phyloP scores from a whole-genome alignment of 371 early-diverging fungal species.

The Apophysomyces sp. region DNA sequence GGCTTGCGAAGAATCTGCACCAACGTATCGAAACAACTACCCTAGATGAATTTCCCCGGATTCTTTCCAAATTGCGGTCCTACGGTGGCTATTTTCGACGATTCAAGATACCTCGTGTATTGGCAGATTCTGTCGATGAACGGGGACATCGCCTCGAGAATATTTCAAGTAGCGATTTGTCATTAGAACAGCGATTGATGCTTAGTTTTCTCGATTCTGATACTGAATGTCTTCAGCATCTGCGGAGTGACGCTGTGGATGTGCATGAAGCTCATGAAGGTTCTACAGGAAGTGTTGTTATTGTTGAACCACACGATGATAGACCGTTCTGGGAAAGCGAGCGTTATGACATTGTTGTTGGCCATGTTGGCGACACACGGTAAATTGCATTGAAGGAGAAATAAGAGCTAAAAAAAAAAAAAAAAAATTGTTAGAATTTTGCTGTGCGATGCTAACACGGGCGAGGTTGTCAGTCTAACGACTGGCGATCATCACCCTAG shows the following conservation, averaged over 20 bases:
- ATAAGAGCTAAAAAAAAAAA: neutral
- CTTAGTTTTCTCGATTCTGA: constrained; percentile 58
- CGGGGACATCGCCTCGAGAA: constrained; percentile 11
- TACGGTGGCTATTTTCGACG: constrained; percentile 49
- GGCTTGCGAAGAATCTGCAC: constrained; percentile 45
- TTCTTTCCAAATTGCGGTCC: constrained; percentile 24
- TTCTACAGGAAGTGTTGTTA: constrained; percentile 61
- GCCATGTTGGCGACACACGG: constrained; percentile 67
- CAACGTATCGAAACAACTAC: constrained; percentile 37
- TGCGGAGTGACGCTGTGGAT: constrained; percentile 13
- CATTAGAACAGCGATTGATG: constrained; percentile 58
- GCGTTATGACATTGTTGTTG: constrained; percentile 52
- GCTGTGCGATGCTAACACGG: constrained; percentile 55
- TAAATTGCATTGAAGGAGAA: constrained; percentile 2
- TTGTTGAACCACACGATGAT: constrained; percentile 55
- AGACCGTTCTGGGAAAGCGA: constrained; percentile 62
- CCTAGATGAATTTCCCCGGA: constrained; percentile 33
- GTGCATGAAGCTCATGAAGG: constrained; percentile 45
- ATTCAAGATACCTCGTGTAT: constrained; percentile 31
- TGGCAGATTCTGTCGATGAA: constrained; percentile 26
- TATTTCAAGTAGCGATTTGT: constrained; percentile 25
- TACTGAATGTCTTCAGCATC: constrained; percentile 23
- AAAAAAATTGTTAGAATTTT: constrained; percentile 27
- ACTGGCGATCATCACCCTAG: constrained; percentile 67
- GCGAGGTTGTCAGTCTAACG: constrained; percentile 53